Conservation (phyloP, 306 rosid genomes). For the Fagus sylvatica region DNA sequence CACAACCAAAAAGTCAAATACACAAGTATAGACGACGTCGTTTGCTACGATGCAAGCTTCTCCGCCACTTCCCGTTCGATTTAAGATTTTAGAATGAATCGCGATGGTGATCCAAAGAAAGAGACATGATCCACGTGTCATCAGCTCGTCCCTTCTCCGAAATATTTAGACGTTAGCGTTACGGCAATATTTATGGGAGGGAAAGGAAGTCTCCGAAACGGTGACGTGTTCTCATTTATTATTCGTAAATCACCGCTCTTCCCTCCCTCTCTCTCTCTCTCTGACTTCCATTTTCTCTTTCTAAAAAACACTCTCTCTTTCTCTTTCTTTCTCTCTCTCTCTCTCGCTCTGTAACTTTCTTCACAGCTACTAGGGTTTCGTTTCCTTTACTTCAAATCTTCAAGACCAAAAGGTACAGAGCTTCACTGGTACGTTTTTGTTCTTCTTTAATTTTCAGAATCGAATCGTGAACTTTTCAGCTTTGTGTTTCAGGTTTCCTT, state of each 20-base stretch:
- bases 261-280: slow-evolving; percentile 30
- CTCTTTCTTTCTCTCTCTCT: slow-evolving; percentile 30
- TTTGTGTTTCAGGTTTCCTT: slow-evolving; percentile 16
- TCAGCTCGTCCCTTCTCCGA: neutral
- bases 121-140: slow-evolving; percentile 46
- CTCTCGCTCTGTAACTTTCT: slow-evolving; percentile 35
- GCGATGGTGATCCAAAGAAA: slow-evolving; percentile 24
- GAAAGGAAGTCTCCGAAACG: slow-evolving; percentile 24
- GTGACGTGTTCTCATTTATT: slow-evolving; percentile 56
- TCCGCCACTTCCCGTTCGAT: slow-evolving; percentile 43
- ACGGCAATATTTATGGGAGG: slow-evolving; percentile 38
- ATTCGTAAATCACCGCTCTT: slow-evolving; percentile 55
- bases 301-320: slow-evolving; percentile 6
- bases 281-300: slow-evolving; percentile 23
- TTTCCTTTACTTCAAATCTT: slow-evolving; percentile 66
- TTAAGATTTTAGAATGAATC: slow-evolving; percentile 32
- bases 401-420: slow-evolving; percentile 29
- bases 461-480: neutral
- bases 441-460: slow-evolving; percentile 22
- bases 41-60: neutral
- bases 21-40: slow-evolving; percentile 29
- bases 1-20: too few species aligned
- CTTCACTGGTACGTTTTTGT: slow-evolving; percentile 53
- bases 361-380: slow-evolving; percentile 63
- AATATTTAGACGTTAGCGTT: slow-evolving; percentile 42